These are phyloP conservation scores for Rubus parviflorus DNA, from an alignment of 306 rosid genomes.

Conservation along the genomic window DNA sequence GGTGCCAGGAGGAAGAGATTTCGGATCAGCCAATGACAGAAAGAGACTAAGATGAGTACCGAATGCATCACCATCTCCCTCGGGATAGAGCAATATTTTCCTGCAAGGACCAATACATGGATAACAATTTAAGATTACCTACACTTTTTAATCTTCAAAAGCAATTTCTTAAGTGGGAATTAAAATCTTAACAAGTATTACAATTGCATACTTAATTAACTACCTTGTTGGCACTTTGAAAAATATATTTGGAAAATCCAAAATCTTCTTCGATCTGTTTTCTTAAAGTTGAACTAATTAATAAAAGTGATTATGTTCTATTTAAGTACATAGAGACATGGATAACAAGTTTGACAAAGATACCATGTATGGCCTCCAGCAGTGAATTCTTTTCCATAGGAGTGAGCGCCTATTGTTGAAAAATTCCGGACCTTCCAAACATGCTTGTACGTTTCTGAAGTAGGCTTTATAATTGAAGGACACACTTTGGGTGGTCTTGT, in stretches of 20 bases:
- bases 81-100: background rate
- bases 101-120: too few species aligned
- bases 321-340: too few species aligned
- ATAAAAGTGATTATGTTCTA: too few species aligned
- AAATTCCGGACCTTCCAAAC: conserved; percentile 13
- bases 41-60: conserved; percentile 38
- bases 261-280: too few species aligned
- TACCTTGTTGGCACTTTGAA: too few species aligned
- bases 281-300: too few species aligned
- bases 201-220: too few species aligned
- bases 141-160: too few species aligned
- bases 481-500: background rate
- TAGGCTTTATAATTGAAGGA: background rate
- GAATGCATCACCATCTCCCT: conserved; percentile 2
- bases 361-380: background rate
- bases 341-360: background rate
- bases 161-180: too few species aligned
- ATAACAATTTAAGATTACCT: too few species aligned
- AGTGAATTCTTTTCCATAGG: background rate
- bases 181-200: too few species aligned
- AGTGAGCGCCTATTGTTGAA: background rate
- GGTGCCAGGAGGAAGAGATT: conserved; percentile 28
- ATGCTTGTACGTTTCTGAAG: background rate
- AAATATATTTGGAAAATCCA: too few species aligned
- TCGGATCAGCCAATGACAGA: conserved; percentile 27